phyloP scores from a whole-genome alignment of 768 basidiomycete genomes.

The Lactarius tabidus region DNA sequence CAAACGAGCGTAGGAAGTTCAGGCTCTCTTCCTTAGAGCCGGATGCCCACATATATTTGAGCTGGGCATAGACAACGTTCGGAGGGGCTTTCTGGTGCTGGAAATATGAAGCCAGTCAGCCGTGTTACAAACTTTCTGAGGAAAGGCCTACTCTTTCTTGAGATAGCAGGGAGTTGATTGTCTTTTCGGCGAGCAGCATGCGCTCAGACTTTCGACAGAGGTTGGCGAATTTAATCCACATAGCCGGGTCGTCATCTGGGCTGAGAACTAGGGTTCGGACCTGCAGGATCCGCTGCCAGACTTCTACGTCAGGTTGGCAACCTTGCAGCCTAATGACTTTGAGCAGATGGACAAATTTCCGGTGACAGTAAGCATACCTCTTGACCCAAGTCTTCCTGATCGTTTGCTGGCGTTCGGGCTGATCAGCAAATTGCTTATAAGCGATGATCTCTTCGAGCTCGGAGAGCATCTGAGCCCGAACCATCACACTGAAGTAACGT shows the following conservation, averaged over 20 bases:
- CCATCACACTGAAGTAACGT: slow-evolving; percentile 65
- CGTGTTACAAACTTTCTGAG: slow-evolving; percentile 4
- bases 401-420: slow-evolving; percentile 84
- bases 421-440: slow-evolving; percentile 92
- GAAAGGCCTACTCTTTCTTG: slow-evolving; percentile 53
- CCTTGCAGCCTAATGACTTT: slow-evolving; percentile 69
- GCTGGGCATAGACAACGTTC: slow-evolving; percentile 91
- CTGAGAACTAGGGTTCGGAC: slow-evolving; percentile 90
- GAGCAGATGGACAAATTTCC: neutral
- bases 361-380: slow-evolving; percentile 48
- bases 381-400: slow-evolving; percentile 98
- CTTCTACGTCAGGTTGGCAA: slow-evolving; percentile 97
- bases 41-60: slow-evolving; percentile 94
- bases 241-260: slow-evolving; percentile 90
- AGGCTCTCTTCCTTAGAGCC: slow-evolving; percentile 76
- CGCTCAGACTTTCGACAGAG: slow-evolving; percentile 93
- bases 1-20: slow-evolving; percentile 78
- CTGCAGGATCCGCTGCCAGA: slow-evolving; percentile 97
- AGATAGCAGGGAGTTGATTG: slow-evolving; percentile 85
- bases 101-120: neutral
- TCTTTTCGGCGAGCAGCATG: slow-evolving; percentile 94
- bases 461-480: slow-evolving; percentile 96
- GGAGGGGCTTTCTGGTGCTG: slow-evolving; percentile 76
- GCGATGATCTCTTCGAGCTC: slow-evolving; percentile 97
- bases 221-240: slow-evolving; percentile 99